Base-by-base conservation (phyloP, 1,284 basidiomycete genomes). In the Cerioporus squamosus region DNA sequence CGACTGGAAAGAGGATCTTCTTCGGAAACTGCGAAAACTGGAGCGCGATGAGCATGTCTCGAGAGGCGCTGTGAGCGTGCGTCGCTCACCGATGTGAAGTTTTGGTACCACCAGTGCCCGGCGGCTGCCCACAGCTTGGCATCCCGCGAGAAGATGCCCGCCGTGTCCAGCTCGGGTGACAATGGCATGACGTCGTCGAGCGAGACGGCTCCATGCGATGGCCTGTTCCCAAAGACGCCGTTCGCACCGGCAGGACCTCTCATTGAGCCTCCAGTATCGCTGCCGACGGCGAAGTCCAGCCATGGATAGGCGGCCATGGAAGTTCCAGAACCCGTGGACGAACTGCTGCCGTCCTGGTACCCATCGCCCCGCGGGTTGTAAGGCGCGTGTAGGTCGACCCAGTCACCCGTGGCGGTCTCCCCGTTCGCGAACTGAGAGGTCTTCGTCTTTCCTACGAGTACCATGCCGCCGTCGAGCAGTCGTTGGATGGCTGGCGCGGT, bases 371-470 rank as follows among this genome's bases (percentile, higher is more conserved):
- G 76, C 24, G 81, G 78, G 62, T 83, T 83, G 75, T 79, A 82
- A 2, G 82, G 80, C 45, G 81, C 80, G 38, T 80, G 74, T 20
- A 80, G 75, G 62, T 84, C 82, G n/a, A 79, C 74, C 74, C 79
- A 84, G 60, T 79, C 78, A 65, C 76, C 79, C 57, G 82, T 84
- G 1, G 82, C 81, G 15, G 74, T 71, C 39, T 83, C 80, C 5
- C 81, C 82, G 60, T 83, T 83, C 15, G 83, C 82, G 60, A 85
- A 85, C 63, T 83, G 81, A 12, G 80, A 81, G 2, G 81, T 81
- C 59, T 81, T 82, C 4, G 80, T 79, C 63, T 81, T 82, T 33
- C 81, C 82, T 5, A 85, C 74, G 57, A 83, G 73, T 17, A 79
- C 70, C 17, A 80, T 80, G 15, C 83, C 83, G 52, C 79, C 74